Evolutionary conservation across 805 yeast species (phyloP).

Genomic region (Saturnispora dispora): DNA sequence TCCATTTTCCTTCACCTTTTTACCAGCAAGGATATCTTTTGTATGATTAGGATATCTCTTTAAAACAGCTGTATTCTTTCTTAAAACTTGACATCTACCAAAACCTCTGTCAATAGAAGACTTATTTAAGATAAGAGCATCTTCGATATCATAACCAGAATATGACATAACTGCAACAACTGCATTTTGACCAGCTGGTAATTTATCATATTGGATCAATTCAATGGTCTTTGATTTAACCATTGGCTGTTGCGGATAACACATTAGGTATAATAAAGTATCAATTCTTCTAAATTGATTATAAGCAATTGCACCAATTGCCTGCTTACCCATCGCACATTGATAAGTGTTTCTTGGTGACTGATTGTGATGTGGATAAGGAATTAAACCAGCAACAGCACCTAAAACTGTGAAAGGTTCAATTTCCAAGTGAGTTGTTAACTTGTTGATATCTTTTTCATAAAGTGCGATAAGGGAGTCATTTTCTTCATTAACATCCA

Average conservation of each 20-base stretch:
- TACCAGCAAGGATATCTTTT: slow-evolving; percentile 83
- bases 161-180: slow-evolving; percentile 99
- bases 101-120: slow-evolving; percentile 93
- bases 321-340: slow-evolving; percentile 98
- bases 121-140: slow-evolving; percentile 91
- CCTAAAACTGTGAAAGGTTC: slow-evolving; percentile 92
- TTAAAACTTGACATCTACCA: slow-evolving; percentile 93
- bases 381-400: slow-evolving; percentile 88
- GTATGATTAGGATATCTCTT: slow-evolving; percentile 93
- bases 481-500: slow-evolving; percentile 96
- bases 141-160: slow-evolving; percentile 98
- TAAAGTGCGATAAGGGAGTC: slow-evolving; percentile 88
- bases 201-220: slow-evolving; percentile 85
- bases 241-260: slow-evolving; percentile 99
- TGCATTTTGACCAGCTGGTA: slow-evolving; percentile 98
- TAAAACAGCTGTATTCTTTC: slow-evolving; percentile 82
- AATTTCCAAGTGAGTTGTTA: slow-evolving; percentile 84
- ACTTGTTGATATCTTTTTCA: slow-evolving; percentile 50
- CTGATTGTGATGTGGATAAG: slow-evolving; percentile 88
- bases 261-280: slow-evolving; percentile 87
- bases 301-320: slow-evolving; percentile 98
- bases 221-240: slow-evolving; percentile 96
- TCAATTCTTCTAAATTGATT: slow-evolving; percentile 95
- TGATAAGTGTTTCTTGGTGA: slow-evolving; percentile 89
- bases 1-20: slow-evolving; percentile 76